A percentile compares a stretch with the other conserved stretches of the same genome.
Conservation (phyloP, 495 filamentous ascomycete genomes). For the Umbilicaria muhlenbergii region DNA sequence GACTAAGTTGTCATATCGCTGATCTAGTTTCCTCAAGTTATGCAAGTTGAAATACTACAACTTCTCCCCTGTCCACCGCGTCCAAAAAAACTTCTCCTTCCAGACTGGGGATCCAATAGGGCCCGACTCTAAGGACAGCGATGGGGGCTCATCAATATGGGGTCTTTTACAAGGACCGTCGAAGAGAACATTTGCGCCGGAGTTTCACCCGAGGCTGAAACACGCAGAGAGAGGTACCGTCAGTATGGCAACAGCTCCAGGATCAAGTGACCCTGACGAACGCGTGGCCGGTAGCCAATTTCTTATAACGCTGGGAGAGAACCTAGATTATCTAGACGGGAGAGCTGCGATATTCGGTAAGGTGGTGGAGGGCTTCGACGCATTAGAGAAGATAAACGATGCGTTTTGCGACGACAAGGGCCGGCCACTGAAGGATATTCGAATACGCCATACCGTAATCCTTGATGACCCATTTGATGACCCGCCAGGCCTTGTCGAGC, state of each 20-base stretch:
- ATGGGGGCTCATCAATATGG: conserved; percentile 89
- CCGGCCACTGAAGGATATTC: conserved; percentile 77
- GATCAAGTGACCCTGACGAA: conserved; percentile 61
- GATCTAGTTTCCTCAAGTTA: conserved; percentile 79
- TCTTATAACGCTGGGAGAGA: conserved; percentile 73
- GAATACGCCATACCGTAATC: conserved; percentile 78
- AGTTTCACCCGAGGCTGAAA: conserved; percentile 69
- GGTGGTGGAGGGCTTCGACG: conserved; percentile 87
- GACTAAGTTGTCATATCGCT: conserved; percentile 34
- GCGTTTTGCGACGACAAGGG: conserved; percentile 73
- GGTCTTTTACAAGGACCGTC: conserved; percentile 56
- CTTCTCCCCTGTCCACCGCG: conserved; percentile 73
- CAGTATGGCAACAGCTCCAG: conserved; percentile 80
- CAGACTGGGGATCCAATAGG: conserved; percentile 90
- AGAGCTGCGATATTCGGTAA: conserved; percentile 90
- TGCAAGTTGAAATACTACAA: conserved; percentile 98
- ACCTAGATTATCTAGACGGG: conserved; percentile 76
- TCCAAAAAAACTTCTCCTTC: conserved; percentile 86
- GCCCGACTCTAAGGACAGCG: conserved; percentile 62
- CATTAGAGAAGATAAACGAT: conserved; percentile 81
- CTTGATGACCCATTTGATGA: conserved; percentile 83
- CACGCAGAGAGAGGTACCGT: conserved; percentile 79
- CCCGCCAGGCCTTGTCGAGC: conserved; percentile 56
- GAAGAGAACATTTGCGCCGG: conserved; percentile 65
- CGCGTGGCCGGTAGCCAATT: conserved; percentile 79